Base-by-base conservation (phyloP, 2,329 filamentous ascomycete genomes). In the Xylariaceae sp. region DNA sequence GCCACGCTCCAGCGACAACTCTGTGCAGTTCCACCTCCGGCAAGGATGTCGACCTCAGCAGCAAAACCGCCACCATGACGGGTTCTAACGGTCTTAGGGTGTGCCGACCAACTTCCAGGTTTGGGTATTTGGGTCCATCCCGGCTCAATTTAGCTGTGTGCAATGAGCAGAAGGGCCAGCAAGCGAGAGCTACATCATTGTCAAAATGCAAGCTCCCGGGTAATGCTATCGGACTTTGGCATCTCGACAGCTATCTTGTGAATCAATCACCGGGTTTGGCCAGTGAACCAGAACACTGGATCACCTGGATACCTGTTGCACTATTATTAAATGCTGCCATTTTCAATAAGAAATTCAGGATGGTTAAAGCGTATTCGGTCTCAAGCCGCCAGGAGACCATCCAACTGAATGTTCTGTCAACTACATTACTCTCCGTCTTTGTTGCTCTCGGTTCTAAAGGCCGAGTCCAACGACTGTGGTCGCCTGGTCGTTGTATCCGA, bases 381-480 rank as follows among this genome's bases (percentile, higher is more conserved):
- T 15, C 53, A 0, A 21, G 16, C 5, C 64, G 70, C 0, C 79
- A 81, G 57, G 65, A 66, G 15, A 72, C 67, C 5, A 61, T 81
- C 34, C 78, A 77, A 0, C 71, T 76, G 36, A 81, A 82, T 55
- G 77, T 79, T 13, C 68, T 81, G 52, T 74, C 70, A 34, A 81
- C 76, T 0, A 71, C 76, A 8, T 61, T 81, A 1, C 67, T 82
- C 1, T 71, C 70, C 0, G 62, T 79, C 0, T 64, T n/a, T 79
- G 0, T 52, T 80, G 3, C 61, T 80, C 1, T 78, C 76, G 0
- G 73, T 73, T 26, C 65, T 80, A 1, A 71, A 71, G 47, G 63
- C 72, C 9, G 32, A 47, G 32, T 9, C 12, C 40, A 26, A 26
- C 26, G 8, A 8, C 26, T 8, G 5, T 26, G 26, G 26, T 26